Percentiles rank a stretch among this genome's conserved stretches.
Conservation (phyloP, 192 early-diverging fungal species). For the Podochytrium sp. region DNA sequence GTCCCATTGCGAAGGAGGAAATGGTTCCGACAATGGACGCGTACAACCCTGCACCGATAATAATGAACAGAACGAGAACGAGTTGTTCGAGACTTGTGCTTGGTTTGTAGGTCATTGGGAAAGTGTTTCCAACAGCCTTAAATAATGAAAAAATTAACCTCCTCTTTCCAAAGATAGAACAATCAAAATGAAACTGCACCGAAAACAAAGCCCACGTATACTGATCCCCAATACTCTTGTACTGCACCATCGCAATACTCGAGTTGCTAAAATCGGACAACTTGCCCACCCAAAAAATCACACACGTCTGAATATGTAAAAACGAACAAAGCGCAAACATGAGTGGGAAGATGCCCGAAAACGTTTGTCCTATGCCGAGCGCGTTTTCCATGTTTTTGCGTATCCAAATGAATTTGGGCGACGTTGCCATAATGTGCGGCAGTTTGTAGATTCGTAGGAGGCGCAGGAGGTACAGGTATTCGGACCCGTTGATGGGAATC, state of each 20-base stretch:
- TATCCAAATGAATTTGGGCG: not conserved
- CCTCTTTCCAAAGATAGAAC: too few relatives aligned
- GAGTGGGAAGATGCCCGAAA: conserved; percentile 45
- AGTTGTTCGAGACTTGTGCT: conserved; percentile 33
- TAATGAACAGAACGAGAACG: conserved; percentile 35
- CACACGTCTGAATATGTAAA: conserved; percentile 47
- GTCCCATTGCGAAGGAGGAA: conserved; percentile 49
- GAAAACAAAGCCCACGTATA: conserved; percentile 41
- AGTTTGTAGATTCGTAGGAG: conserved; percentile 22
- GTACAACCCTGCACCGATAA: conserved; percentile 44
- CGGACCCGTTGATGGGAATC: not conserved
- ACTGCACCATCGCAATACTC: conserved; percentile 5
- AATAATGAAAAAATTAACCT: not conserved
- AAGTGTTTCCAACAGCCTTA: conserved; percentile 40
- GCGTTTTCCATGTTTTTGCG: conserved; percentile 1
- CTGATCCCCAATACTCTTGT: conserved; percentile 32
- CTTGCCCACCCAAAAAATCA: conserved; percentile 38
- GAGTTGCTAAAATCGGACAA: conserved; percentile 19
- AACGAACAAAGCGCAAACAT: conserved; percentile 32
- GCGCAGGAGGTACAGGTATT: not conserved
- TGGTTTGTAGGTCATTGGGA: conserved; percentile 37
- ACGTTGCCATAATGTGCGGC: conserved; percentile 7
- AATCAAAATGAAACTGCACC: not conserved
- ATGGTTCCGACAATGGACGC: conserved; percentile 53
- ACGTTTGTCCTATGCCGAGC: conserved; percentile 41